These are phyloP conservation scores for Beauveria sp. DNA, from an alignment of 2,329 filamentous ascomycete species.

Conservation along the genomic window DNA sequence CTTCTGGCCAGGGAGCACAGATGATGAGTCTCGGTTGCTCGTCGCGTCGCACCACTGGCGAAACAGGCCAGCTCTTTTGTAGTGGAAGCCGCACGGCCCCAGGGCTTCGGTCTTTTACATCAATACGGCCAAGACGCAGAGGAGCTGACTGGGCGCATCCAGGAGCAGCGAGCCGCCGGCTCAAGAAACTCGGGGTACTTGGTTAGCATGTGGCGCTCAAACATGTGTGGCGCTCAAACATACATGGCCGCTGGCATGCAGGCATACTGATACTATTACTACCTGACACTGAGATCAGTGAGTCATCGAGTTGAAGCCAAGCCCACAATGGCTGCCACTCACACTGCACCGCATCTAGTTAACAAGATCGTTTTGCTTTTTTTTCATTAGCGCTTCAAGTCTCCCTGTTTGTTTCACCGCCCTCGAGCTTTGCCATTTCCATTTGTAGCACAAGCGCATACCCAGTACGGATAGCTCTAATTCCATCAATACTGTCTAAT, in stretches of 20 bases:
- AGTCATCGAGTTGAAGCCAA: background rate
- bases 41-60: no score
- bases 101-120: no score
- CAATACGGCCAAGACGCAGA: background rate
- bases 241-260: background rate
- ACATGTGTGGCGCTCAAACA: background rate
- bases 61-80: no score
- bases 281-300: background rate
- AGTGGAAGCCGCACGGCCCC: no score
- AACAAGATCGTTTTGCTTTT: conserved; percentile 1
- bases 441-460: background rate
- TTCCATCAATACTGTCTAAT: background rate
- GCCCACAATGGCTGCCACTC: conserved; percentile 9
- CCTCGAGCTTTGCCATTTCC: background rate
- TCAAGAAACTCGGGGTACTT: background rate
- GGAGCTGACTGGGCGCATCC: background rate
- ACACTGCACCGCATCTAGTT: background rate
- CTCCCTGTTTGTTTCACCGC: conserved; percentile 7
- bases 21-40: no score
- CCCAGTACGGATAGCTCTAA: background rate
- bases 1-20: no score
- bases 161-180: background rate
- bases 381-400: background rate
- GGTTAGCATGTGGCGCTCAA: background rate
- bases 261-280: no score